Evolutionary conservation across 1,139 yeast genomes (phyloP).

Genomic region (Lodderomyces pseudojiufengensis): DNA sequence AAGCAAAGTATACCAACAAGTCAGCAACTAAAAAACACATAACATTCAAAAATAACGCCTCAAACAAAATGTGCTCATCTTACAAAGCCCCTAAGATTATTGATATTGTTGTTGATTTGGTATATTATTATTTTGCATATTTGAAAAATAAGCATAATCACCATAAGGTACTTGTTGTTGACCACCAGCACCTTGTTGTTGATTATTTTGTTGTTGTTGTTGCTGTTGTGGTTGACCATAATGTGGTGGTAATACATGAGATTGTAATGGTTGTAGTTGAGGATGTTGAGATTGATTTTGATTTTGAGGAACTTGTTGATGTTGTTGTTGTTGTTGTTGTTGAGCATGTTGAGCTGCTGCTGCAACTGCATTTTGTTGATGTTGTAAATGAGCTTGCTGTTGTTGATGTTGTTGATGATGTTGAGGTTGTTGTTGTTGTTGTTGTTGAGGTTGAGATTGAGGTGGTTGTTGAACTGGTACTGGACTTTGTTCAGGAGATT

Average conservation of each 20-base stretch:
- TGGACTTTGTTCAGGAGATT: slow-evolving; percentile 41
- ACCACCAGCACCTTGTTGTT: slow-evolving; percentile 5
- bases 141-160: slow-evolving; percentile 56
- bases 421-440: slow-evolving; percentile 27
- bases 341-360: slow-evolving; percentile 16
- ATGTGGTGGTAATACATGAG: slow-evolving; percentile 12
- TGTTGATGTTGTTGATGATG: slow-evolving; percentile 32
- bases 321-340: slow-evolving; percentile 32
- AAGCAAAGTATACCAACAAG: too few relatives aligned
- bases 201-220: slow-evolving; percentile 16
- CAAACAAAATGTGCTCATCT: too few relatives aligned
- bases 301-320: slow-evolving; percentile 10
- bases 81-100: too few relatives aligned
- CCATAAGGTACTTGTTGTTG: slow-evolving; percentile 14
- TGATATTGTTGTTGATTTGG: slow-evolving; percentile 43
- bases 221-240: slow-evolving; percentile 23
- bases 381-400: slow-evolving; percentile 21
- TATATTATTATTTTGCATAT: slow-evolving; percentile 47
- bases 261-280: slow-evolving; percentile 32
- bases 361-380: slow-evolving; percentile 20
- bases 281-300: slow-evolving; percentile 27
- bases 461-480: slow-evolving; percentile 16
- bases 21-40: too few relatives aligned
- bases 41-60: too few relatives aligned
- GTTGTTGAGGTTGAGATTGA: slow-evolving; percentile 22